phyloP scores from a whole-genome alignment of 208 protist species.

The Leptomonas pyrrhocoris region DNA sequence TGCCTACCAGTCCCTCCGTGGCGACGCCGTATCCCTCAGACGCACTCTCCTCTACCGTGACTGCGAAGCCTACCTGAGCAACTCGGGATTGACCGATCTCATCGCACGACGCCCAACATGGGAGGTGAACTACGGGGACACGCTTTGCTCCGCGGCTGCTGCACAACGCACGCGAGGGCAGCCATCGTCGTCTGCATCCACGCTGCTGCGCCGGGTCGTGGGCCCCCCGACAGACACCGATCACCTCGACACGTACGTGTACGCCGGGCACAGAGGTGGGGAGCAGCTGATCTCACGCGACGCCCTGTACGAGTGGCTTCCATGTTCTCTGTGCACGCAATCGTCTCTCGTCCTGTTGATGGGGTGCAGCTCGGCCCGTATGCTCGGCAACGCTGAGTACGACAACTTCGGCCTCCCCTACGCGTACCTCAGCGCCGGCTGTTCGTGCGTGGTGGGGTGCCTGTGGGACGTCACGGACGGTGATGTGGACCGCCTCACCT shows the following conservation, averaged over 20 bases:
- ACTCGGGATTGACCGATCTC: conserved; percentile 9
- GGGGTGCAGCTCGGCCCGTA: conserved; percentile 81
- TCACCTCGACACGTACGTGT: conserved; percentile 50
- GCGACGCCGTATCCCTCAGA: conserved; percentile 13
- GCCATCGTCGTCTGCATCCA: background rate
- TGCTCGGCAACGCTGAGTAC: conserved; percentile 36
- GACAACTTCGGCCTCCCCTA: conserved; percentile 69
- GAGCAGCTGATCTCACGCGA: conserved; percentile 48
- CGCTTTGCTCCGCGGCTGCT: conserved; percentile 4
- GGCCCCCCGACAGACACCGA: conserved; percentile 2
- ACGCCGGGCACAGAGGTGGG: conserved; percentile 71
- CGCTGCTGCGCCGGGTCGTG: conserved; percentile 25
- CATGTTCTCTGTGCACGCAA: conserved; percentile 1
- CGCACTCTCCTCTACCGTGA: conserved; percentile 36
- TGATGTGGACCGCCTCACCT: conserved; percentile 76
- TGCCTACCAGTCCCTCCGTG: background rate
- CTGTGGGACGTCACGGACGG: conserved; percentile 84
- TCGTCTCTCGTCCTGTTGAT: conserved; percentile 60
- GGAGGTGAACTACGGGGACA: conserved; percentile 29
- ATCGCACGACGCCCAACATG: conserved; percentile 30
- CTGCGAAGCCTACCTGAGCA: conserved; percentile 19
- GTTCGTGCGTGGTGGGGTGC: conserved; percentile 57
- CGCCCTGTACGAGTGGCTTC: conserved; percentile 58
- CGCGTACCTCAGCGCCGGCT: conserved; percentile 77
- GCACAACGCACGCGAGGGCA: background rate